Conservation (phyloP, 345 rosid genomes). For the Turritis glabra region DNA sequence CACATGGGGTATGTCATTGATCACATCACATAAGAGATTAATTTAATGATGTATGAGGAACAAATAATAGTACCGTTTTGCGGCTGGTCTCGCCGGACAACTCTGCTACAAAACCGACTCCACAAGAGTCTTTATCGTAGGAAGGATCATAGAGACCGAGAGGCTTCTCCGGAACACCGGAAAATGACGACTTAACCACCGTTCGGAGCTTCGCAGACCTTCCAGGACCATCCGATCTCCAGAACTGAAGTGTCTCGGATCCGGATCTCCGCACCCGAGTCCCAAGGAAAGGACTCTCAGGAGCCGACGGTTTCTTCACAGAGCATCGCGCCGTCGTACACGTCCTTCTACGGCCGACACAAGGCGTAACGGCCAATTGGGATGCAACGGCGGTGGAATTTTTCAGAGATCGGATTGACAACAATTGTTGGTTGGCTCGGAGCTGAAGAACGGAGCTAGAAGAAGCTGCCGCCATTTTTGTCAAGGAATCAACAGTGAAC, state of each 20-base stretch:
- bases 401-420: slow-evolving; percentile 33
- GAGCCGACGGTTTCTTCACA: slow-evolving; percentile 26
- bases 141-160: slow-evolving; percentile 94
- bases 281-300: slow-evolving; percentile 59
- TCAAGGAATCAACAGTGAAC: background rate
- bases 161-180: slow-evolving; percentile 90
- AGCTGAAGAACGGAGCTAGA: slow-evolving; percentile 49
- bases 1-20: background rate
- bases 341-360: slow-evolving; percentile 31
- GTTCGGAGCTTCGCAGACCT: slow-evolving; percentile 67
- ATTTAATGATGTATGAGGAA: background rate
- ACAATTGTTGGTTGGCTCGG: slow-evolving; percentile 26
- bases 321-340: slow-evolving; percentile 43
- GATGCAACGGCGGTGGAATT: slow-evolving; percentile 36
- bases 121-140: slow-evolving; percentile 95
- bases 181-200: slow-evolving; percentile 69
- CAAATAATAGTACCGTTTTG: slow-evolving; percentile 57
- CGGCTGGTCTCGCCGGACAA: slow-evolving; percentile 86
- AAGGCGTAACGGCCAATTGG: slow-evolving; percentile 42
- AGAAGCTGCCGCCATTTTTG: slow-evolving; percentile 58
- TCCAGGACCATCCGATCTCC: slow-evolving; percentile 87
- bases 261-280: slow-evolving; percentile 48
- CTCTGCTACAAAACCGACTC: slow-evolving; percentile 98
- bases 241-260: slow-evolving; percentile 59
- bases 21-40: background rate